Evolutionary conservation across 805 yeast genomes (phyloP), one percentile per base, ranked within the genome.

Genomic region (Wickerhamiella occidentalis): DNA sequence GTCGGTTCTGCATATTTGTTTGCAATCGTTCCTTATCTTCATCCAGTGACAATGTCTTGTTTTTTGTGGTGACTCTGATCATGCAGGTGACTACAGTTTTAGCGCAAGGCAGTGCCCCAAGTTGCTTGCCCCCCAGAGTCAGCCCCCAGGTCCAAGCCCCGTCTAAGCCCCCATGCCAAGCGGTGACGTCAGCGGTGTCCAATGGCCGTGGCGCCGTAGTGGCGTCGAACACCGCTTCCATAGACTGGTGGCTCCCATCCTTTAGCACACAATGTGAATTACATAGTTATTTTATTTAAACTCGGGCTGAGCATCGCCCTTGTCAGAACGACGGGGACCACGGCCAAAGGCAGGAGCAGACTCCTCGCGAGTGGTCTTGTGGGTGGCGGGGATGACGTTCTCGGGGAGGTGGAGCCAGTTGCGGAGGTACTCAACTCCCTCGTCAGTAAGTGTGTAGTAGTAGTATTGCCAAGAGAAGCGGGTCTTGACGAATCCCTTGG

Each of bases 391-490:
- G 74, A 87, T 90, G 73, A 92, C 83, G 76, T 87, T 94, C 75
- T 85, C 94, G 77, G 98, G 98, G 68, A 92, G 80, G 82, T 88
- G 87, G 74, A 92, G 83, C 85, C 87, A 92, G 72, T 85, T 87
- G 78, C 96, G 85, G 70, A 92, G 83, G 84, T 78, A 92, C 71
- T 87, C 95, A 61, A 92, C 90, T 82, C 99, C 99, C 76, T 85
- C 96, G 71, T 92, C 97, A 71, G 97, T 92, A 72, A 92, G 84
- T 79, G 98, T 86, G 94, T 92, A 92, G 95, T 92, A 92, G 79
- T 92, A 92, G 82, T 86, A 86, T 82, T 88, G 96, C 99, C 99
- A 92, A 69, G 97, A 90, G 83, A 90, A 92, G 78, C 87, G 97
- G 67, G 99, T 92, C 85, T 90, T 87, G 75, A 92, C 97, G 82